Evolutionary conservation across 257 asterid genomes (phyloP), one percentile per base, ranked within the genome.

Genomic region (Ilex aquifolium): DNA sequence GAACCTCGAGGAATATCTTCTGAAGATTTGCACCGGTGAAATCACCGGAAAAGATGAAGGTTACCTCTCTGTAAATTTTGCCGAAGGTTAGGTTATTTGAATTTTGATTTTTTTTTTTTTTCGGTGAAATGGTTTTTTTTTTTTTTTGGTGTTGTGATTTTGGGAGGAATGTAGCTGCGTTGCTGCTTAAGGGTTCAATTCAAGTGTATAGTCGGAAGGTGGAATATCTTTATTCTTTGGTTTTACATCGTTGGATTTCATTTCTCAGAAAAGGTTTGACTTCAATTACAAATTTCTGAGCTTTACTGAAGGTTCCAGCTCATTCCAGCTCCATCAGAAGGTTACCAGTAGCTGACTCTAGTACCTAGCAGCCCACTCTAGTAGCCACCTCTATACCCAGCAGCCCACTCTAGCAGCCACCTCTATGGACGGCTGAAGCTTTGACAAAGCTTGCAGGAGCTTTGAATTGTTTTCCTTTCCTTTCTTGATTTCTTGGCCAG

Each of bases 141-240:
- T 32, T 42, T 55, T 44, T n/a, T n/a, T 56, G 29, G 42, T 51
- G 49, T 1, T 62, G 62, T 52, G 42, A 39, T 64, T 36, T 15
- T 61, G 57, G 68, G 56, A 66, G 32, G 55, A 65, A 60, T 77
- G 84, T 72, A 92, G 97, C 99, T 80, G 99, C 99, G 13, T 72
- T 92, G 91, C 80, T 92, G 80, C 97, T 92, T 67, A 97, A 89
- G 81, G 99, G 97, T 50, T 92, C 99, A 17, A 94, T 82, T 63
- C 99, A 88, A 80, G 99, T 92, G 76, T 92, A 88, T 50, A 85
- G 97, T 73, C 82, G 93, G 84, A 92, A 92, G 83, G 99, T 92
- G 67, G 97, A 92, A 76, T 92, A 89, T 76, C 60, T 92, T 71
- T 80, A 92, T 80, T 85, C 95, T 42, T 69, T 92, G 85, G 99